These are phyloP conservation scores for Vaccinium darrowii DNA, from an alignment of 148 eudicot genomes.

Conservation along the genomic window DNA sequence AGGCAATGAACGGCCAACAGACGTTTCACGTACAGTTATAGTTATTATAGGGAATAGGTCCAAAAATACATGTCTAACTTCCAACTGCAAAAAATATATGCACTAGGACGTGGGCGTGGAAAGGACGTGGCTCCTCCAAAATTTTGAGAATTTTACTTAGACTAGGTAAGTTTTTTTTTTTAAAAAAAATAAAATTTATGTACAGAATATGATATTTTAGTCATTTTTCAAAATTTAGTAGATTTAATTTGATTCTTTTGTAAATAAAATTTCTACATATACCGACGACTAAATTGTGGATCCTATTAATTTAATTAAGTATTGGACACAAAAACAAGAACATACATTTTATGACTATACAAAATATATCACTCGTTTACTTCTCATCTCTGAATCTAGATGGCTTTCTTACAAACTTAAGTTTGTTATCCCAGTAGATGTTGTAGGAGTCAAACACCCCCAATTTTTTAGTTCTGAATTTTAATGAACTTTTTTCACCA, in stretches of 20 bases:
- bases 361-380: neutral
- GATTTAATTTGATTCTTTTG: neutral
- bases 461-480: no score
- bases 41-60: no score
- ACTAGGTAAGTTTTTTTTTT: no score
- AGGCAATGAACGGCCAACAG: neutral
- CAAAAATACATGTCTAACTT: neutral
- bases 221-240: neutral
- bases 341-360: neutral
- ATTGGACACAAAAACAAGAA: neutral
- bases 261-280: neutral
- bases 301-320: no score
- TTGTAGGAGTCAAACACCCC: no score
- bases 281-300: neutral
- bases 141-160: no score
- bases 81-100: no score
- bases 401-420: neutral
- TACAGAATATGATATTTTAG: neutral
- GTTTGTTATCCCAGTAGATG: neutral
- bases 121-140: neutral
- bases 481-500: no score
- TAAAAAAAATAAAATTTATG: no score
- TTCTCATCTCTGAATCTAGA: neutral
- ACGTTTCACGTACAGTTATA: no score
- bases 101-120: neutral